Base-by-base conservation (phyloP, 116 monocot species). In the Papilionanthe hybrid region DNA sequence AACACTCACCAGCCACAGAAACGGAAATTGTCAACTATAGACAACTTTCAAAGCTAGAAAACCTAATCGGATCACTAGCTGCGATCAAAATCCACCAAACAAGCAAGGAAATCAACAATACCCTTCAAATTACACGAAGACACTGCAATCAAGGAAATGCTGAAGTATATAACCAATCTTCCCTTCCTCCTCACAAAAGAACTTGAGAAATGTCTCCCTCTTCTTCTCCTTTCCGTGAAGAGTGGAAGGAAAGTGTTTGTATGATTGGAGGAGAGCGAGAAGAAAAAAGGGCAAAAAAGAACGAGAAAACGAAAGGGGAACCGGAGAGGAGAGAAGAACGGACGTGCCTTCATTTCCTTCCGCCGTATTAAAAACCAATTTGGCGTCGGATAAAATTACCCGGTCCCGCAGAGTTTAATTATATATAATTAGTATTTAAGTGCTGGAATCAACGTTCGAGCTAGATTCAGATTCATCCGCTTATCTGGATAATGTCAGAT, bases 341-440 rank as follows among this genome's bases (percentile, higher is more conserved):
- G 73, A 73, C 73, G 43, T 73, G 73, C 20, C 44, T 43, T 19
- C 73, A 44, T 69, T 73, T 18, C 2, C 42, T 20, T 73, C 73
- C 5, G 73, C 43, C n/a, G 44, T 43, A 20, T 73, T 73, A 22
- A 73, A n/a, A 73, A 73, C n/a, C 73, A 12, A 44, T 43, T 44
- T 73, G 0, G 43, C 73, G 73, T 73, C 73, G 73, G 20, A 43
- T 42, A 23, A 44, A 2, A 13, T 44, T 15, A 5, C 43, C 8
- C 19, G 73, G 42, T 13, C 69, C 73, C 73, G 44, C 42, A 0
- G 42, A 7, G 1, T 73, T 44, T 43, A 73, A 73, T 73, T 43
- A 73, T 3, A 58, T 20, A 63, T 20, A 63, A 69, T 69, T 23
- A 65, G 65, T 27, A 53, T 15, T 53, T 53, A 53, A 17, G 17